Base-by-base conservation (phyloP, 306 rosid genomes). In the Lathyrus oleraceus region DNA sequence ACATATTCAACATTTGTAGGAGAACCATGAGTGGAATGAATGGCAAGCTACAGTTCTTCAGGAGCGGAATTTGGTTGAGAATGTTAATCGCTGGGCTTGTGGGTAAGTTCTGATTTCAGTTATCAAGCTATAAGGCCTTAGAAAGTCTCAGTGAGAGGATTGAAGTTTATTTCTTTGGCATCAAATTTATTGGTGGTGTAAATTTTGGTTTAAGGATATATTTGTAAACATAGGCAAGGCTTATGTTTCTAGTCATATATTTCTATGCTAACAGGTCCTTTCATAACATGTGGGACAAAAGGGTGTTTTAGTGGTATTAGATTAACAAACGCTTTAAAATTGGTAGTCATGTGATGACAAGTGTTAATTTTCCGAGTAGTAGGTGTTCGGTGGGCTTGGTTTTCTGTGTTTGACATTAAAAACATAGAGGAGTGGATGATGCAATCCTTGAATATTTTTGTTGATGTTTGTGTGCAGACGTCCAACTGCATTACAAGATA, bases 401-500 rank as follows among this genome's bases (percentile, higher is more conserved):
- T 67, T 59, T 30, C 19, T 19, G 28, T 72, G 52, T 10, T 23
- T 62, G 62, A 69, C 49, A 56, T 48, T 57, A 42, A 32, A 48
- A 69, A 15, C 45, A 60, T 30, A 44, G 62, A 61, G 12, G 66
- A 19, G 67, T 77, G 67, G 59, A 43, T 73, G 70, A 43, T 63
- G 30, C 10, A 39, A 44, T 58, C 44, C 28, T 73, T 64, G 14
- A 21, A 56, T 51, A 49, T 51, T 68, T 66, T 43, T 65, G 51
- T 52, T 43, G 36, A 40, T 39, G 54, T 17, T 52, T 67, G 32
- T 73, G 45, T 73, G 42, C 84, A 94, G 99, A 44, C 99, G 99
- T 21, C 99, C 99, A 19, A 86, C 97, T 71, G 91, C 97, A 32
- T 87, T 91, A 78, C 99, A 90, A 61, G 98, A 94, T 77, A 88